Conservation (phyloP, 2,329 filamentous ascomycete species). For the Calycina herbarum region DNA sequence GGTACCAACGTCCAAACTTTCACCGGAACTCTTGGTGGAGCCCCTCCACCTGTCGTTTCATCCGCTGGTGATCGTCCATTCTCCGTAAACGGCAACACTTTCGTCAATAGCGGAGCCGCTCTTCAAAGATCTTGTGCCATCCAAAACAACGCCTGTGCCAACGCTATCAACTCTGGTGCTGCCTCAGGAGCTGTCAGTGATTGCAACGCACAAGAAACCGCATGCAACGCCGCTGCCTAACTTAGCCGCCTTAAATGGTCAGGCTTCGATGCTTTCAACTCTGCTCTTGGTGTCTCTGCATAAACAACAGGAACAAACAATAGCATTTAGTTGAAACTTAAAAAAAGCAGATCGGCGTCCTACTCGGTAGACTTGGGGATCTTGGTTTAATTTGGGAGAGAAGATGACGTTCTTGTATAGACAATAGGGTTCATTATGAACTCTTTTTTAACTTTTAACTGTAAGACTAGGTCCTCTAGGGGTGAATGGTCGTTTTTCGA, state of each 20-base stretch:
- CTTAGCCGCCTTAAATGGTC: conserved; percentile 26
- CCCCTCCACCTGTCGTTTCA: conserved; percentile 49
- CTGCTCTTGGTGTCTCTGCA: conserved; percentile 24
- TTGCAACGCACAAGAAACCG: conserved; percentile 55
- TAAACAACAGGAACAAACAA: not conserved
- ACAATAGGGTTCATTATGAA: not conserved
- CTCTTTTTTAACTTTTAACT: conserved; percentile 7
- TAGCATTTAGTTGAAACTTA: too few relatives aligned
- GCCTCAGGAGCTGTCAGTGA: conserved; percentile 46
- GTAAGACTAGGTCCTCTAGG: not conserved
- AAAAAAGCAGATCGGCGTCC: not conserved
- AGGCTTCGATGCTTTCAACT: conserved; percentile 42
- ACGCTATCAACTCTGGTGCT: conserved; percentile 54
- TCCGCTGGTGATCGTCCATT: conserved; percentile 54
- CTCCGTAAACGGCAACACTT: conserved; percentile 55
- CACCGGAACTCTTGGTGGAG: conserved; percentile 51
- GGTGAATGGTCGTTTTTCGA: not conserved
- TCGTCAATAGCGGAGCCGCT: conserved; percentile 56
- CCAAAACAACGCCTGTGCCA: conserved; percentile 61
- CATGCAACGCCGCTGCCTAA: conserved; percentile 38
- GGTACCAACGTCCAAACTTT: conserved; percentile 42
- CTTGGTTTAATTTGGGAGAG: not conserved
- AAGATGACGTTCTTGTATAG: conserved; percentile 4
- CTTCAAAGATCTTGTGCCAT: conserved; percentile 59
- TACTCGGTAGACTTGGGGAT: not conserved